Evolutionary conservation across 2,329 filamentous ascomycete species (phyloP), one percentile per base, ranked within the genome.

Genomic region (Exserohilum turcica): DNA sequence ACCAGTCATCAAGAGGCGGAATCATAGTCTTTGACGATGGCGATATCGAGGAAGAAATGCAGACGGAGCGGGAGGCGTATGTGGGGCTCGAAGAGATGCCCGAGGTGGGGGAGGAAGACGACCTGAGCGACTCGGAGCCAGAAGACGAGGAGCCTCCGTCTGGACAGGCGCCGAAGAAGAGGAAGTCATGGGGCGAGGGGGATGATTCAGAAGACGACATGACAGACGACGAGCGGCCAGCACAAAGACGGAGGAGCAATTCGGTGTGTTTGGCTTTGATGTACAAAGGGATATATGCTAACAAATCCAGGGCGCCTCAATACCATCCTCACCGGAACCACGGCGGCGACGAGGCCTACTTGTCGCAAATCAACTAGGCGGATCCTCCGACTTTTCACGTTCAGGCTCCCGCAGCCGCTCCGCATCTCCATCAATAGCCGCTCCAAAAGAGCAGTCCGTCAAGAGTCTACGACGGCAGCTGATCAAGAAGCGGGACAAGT

Each of bases 1-100:
- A 95, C 71, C 87, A 84, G 59, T 86, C 90, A 5, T 89, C 91
- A 27, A 88, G 84, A 67, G 93, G 93, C 15, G 94, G 94, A 0
- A 89, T 99, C 36, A 85, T 99, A 56, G 92, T 97, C 2, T 96
- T 94, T 72, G 94, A 97, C 68, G 94, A 97, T 70, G 94, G 93
- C 1, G 94, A 99, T 72, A 92, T 99, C 44, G 89, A 93, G 62
- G 89, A 93, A 62, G 90, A 92, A 29, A 78, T 99, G 29, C 76
- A 75, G 10, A 78, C 78, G 1, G 92, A 97, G 75, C 84, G 86
- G 63, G 86, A 91, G 54, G 92, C 94, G 33, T 97, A 95, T 69
- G 84, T 90, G 60, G 88, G 88, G n/a, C 78, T 97, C 45, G 80
- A 91, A 39, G 88, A 92, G 57, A 97, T 99, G 92, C 93, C 92